Percentiles rank a stretch among this genome's conserved stretches.
phyloP scores from a whole-genome alignment of 164 flowering plant species.

The Paratinospora sagittata region DNA sequence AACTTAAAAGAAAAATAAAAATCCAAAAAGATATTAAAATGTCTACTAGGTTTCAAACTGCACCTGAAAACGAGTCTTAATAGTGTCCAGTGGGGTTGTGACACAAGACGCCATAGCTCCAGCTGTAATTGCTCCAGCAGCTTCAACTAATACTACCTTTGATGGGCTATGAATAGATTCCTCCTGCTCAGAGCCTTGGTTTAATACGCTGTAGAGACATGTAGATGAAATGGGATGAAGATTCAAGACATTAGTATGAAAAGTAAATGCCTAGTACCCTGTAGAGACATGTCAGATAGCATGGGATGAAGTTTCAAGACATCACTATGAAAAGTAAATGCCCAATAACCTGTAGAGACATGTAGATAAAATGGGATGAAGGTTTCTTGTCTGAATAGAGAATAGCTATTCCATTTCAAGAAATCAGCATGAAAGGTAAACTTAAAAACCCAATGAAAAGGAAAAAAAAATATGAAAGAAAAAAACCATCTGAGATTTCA shows the following conservation, averaged over 20 bases:
- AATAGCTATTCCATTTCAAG: not conserved
- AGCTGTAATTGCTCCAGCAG: conserved; percentile 76
- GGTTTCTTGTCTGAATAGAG: too few species aligned
- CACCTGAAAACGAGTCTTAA: conserved; percentile 96
- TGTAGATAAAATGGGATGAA: too few species aligned
- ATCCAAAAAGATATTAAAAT: not conserved
- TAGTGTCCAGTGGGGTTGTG: conserved; percentile 94
- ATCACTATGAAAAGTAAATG: not conserved
- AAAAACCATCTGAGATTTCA: not conserved
- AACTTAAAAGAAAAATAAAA: not conserved
- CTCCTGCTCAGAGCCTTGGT: conserved; percentile 35
- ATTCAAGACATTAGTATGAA: not conserved
- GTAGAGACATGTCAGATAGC: too few species aligned
- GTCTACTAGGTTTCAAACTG: not conserved
- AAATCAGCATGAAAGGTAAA: not conserved
- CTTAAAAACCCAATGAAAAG: too few species aligned
- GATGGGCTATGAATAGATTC: conserved; percentile 40
- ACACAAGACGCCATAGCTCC: conserved; percentile 84
- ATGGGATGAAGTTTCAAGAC: not conserved
- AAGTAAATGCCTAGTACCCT: not conserved
- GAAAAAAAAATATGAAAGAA: too few species aligned
- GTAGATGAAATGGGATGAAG: not conserved
- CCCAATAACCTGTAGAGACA: not conserved
- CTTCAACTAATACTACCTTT: conserved; percentile 68
- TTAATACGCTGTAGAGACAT: conserved; percentile 42